Percentiles rank a stretch among this genome's conserved stretches.
phyloP scores from a whole-genome alignment of 2,329 filamentous ascomycete species.

The Aureobasidium sp. region DNA sequence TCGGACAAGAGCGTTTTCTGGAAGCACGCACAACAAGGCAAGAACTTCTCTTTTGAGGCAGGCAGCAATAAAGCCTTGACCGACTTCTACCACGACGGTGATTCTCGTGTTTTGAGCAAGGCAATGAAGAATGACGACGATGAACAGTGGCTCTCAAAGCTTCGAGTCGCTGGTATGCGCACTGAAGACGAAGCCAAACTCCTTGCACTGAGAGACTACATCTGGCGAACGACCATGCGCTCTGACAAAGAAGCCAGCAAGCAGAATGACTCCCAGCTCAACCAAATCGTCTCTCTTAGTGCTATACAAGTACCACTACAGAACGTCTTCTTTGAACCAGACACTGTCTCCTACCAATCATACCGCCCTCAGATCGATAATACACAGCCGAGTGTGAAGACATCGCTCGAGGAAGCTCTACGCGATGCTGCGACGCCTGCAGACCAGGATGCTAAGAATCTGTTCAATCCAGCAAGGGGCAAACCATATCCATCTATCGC shows the following conservation, averaged over 20 bases:
- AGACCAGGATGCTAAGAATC: neutral
- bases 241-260: constrained; percentile 50
- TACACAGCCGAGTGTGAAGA: constrained; percentile 14
- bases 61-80: constrained; percentile 16
- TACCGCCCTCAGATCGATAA: neutral
- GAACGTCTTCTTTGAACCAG: constrained; percentile 87
- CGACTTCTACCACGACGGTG: constrained; percentile 27
- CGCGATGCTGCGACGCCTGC: constrained; percentile 75
- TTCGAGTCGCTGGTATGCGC: constrained; percentile 76
- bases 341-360: constrained; percentile 46
- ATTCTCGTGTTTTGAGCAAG: constrained; percentile 51
- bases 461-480: constrained; percentile 2
- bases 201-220: constrained; percentile 77
- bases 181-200: constrained; percentile 85
- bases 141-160: constrained; percentile 79
- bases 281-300: constrained; percentile 66
- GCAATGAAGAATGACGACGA: constrained; percentile 83
- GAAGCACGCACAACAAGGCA: constrained; percentile 66
- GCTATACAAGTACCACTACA: constrained; percentile 73
- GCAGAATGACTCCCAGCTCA: constrained; percentile 44
- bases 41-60: constrained; percentile 55
- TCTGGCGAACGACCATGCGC: constrained; percentile 75
- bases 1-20: constrained; percentile 79
- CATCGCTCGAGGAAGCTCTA: constrained; percentile 80
- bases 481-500: neutral